A percentile compares a stretch with the other conserved stretches of the same genome.
Evolutionary conservation across 2,329 filamentous ascomycete genomes (phyloP).

Genomic region (Tolypocladium ovalisporum): DNA sequence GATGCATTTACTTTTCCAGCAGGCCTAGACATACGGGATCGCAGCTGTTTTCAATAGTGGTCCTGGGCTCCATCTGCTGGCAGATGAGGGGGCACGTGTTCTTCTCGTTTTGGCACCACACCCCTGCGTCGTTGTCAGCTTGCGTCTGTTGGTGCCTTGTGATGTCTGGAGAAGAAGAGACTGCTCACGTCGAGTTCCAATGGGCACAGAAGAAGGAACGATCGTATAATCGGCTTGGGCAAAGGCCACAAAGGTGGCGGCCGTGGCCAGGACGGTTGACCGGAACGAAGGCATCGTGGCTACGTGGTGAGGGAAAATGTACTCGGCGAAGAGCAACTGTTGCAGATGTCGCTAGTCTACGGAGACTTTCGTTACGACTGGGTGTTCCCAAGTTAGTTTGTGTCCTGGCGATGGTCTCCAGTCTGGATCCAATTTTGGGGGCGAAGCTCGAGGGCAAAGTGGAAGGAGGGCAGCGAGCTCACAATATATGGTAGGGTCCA

Average conservation of each 20-base stretch:
- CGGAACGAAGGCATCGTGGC: constrained; percentile 44
- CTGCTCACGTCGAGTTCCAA: constrained; percentile 38
- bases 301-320: neutral
- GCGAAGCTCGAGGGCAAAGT: neutral
- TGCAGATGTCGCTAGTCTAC: neutral
- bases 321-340: neutral
- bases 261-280: constrained; percentile 41
- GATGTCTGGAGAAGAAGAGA: too few species aligned
- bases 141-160: too few species aligned
- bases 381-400: neutral
- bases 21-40: constrained; percentile 40
- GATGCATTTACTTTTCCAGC: neutral
- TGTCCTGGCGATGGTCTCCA: neutral
- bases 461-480: neutral
- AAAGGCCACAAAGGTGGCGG: constrained; percentile 38
- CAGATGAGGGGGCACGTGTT: constrained; percentile 63
- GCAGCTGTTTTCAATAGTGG: constrained; percentile 52
- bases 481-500: neutral
- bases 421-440: neutral
- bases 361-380: neutral
- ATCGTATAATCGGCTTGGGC: constrained; percentile 50
- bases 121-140: constrained; percentile 26
- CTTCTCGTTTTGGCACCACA: constrained; percentile 56
- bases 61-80: constrained; percentile 43
- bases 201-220: constrained; percentile 48